Evolutionary conservation across 129 eudicot species (phyloP), one percentile per base, ranked within the genome.

Genomic region (Flaveria trinervia): DNA sequence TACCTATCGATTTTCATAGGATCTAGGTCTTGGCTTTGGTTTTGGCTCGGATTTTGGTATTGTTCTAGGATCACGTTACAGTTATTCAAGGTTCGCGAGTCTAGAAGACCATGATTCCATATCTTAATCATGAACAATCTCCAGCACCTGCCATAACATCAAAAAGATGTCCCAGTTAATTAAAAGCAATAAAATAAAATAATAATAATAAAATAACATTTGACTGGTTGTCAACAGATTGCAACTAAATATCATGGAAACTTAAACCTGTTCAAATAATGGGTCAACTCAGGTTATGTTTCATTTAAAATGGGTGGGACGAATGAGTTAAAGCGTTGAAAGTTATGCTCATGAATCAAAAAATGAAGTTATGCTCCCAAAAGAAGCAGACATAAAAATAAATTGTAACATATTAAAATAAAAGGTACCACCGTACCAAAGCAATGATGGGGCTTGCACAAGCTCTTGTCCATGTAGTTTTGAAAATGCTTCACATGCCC

Each of bases 91-190:
- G 88, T 57, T 17, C 96, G 92, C 25, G 98, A 89, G 80, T 94
- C 98, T 14, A 94, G 86, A 43, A 94, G 93, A 39, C 98, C 98
- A 76, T 91, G 98, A 49, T 91, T 91, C 98, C 98, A 94, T 16
- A 94, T 69, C 73, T 91, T 94, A 67, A 91, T 80, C 98, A 94
- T 87, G 50, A 91, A 87, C 51, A 94, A 64, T 79, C 88, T 85
- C 98, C 98, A 94, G 70, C 98, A 94, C 98, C 98, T 94, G 83
- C 81, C 59, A 71, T 67, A 14, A 36, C 60, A 65, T 48, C 69
- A 65, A 77, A 36, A 55, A 54, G 28, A 33, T 74, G 5, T 10
- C 50, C 4, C 14, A 7, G n/a, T 52, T 33, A n/a, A 13, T 18
- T 17, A 72, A 54, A 39, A 11, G 66, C 22, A 4, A 30, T 20